Evolutionary conservation across 2,329 filamentous ascomycete genomes (phyloP), one percentile per base, ranked within the genome.

Genomic region (Phyllosticta citribraziliensis): DNA sequence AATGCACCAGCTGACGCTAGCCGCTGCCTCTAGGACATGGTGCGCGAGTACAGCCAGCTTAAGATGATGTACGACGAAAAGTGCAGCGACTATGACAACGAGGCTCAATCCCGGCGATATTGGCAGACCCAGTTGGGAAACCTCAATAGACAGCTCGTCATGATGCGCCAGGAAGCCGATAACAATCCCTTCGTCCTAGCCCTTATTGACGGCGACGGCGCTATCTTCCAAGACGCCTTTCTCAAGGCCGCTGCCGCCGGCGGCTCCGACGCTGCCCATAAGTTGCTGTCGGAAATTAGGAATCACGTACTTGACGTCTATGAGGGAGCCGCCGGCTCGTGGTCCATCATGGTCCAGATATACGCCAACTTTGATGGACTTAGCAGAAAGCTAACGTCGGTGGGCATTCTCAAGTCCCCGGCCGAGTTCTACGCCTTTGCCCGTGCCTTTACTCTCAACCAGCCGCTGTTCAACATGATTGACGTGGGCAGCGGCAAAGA

Each of bases 201-300:
- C 50, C 67, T 80, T 55, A 76, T 80, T 55, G 78, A 80, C 67
- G 78, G 78, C n/a, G 78, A 80, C 68, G 78, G 77, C 24, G 76
- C 76, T 64, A 71, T 77, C 58, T 80, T 80, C 65, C 71, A 78
- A 58, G 76, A 79, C 63, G 68, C 71, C 25, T 67, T 79, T 17
- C 74, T 78, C 40, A 67, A 70, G 25, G 69, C 71, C 62, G 76
- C 74, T 54, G 69, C 65, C 58, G 73, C 78, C 52, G 78, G 78
- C 40, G 78, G 78, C 2, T 76, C 76, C 4, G 76, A 79, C 57
- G 77, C 77, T 53, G 78, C 78, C 10, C 74, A 76, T 59, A 70
- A 69, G 54, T 69, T 80, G 3, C 66, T 76, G 60, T 67, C 71
- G 52, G 72, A 73, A 57, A 74, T 80, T 57, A 74, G 70, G 47